These are phyloP conservation scores for Prunus dulcis DNA, from an alignment of 306 rosid species.

Conservation along the genomic window DNA sequence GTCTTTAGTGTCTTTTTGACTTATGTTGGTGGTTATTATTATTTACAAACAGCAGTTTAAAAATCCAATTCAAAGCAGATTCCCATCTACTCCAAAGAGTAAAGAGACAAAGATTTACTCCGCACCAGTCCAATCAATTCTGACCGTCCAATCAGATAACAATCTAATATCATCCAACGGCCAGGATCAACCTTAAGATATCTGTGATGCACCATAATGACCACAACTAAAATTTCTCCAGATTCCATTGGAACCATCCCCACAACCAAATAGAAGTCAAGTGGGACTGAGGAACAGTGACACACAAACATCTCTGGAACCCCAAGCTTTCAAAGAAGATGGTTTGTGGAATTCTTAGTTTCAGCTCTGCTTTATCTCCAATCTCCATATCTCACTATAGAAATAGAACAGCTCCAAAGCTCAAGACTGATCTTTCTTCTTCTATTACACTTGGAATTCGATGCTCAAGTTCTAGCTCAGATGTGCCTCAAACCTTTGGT, in stretches of 20 bases:
- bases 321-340: constrained; percentile 15
- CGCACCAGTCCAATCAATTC: background rate
- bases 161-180: background rate
- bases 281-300: no score
- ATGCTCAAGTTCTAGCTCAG: constrained; percentile 27
- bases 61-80: no score
- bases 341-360: constrained; percentile 25
- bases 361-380: constrained; percentile 7
- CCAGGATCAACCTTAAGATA: background rate
- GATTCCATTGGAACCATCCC: background rate
- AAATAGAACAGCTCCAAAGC: constrained; percentile 1
- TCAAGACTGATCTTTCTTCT: background rate
- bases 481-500: constrained; percentile 24
- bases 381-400: constrained; percentile 6
- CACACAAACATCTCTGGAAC: no score
- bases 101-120: no score
- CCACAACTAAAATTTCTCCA: background rate
- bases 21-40: no score
- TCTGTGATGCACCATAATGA: background rate
- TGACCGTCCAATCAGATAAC: background rate
- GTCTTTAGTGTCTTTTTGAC: no score
- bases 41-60: no score
- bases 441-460: background rate
- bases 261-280: background rate
- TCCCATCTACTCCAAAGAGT: no score